These are phyloP conservation scores for Daldinia concentrica DNA, from an alignment of 495 filamentous ascomycete species.

Conservation along the genomic window DNA sequence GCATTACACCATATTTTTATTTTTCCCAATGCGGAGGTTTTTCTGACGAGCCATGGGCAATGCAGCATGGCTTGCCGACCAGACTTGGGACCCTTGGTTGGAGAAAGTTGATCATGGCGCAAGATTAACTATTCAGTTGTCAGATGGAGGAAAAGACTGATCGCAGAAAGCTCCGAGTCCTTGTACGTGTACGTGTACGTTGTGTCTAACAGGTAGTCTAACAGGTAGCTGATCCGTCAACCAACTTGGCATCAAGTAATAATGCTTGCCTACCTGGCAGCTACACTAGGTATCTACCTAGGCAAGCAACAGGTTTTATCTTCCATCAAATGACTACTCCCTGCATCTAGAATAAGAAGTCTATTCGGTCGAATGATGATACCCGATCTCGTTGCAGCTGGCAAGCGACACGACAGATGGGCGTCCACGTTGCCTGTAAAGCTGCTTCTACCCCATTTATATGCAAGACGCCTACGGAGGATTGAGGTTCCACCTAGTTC, in stretches of 20 bases:
- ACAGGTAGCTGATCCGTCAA: slow-evolving; percentile 10
- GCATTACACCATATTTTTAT: slow-evolving; percentile 34
- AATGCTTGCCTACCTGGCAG: slow-evolving; percentile 11
- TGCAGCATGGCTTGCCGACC: slow-evolving; percentile 1
- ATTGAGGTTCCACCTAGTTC: slow-evolving; percentile 22
- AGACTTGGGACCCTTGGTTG: slow-evolving; percentile 20
- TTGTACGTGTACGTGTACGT: slow-evolving; percentile 5
- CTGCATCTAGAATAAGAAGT: slow-evolving; percentile 22
- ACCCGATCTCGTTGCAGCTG: slow-evolving; percentile 12
- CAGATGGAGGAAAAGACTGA: slow-evolving; percentile 30
- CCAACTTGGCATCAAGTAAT: not conserved
- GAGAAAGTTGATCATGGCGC: slow-evolving; percentile 37
- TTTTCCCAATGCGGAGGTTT: slow-evolving; percentile 33
- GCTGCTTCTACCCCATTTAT: slow-evolving; percentile 17
- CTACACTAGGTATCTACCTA: slow-evolving; percentile 2
- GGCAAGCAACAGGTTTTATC: slow-evolving; percentile 7
- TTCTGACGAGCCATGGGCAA: slow-evolving; percentile 31
- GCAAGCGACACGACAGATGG: slow-evolving; percentile 42
- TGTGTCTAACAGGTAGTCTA: not conserved
- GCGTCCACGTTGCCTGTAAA: slow-evolving; percentile 35
- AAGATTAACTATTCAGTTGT: slow-evolving; percentile 35
- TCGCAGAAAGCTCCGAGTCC: slow-evolving; percentile 38
- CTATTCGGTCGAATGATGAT: slow-evolving; percentile 19
- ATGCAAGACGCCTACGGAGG: slow-evolving; percentile 13
- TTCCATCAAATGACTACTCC: slow-evolving; percentile 9